These are phyloP conservation scores for Elaeis guineensis DNA, from an alignment of 176 grass and related monocot genomes.

Conservation along the genomic window DNA sequence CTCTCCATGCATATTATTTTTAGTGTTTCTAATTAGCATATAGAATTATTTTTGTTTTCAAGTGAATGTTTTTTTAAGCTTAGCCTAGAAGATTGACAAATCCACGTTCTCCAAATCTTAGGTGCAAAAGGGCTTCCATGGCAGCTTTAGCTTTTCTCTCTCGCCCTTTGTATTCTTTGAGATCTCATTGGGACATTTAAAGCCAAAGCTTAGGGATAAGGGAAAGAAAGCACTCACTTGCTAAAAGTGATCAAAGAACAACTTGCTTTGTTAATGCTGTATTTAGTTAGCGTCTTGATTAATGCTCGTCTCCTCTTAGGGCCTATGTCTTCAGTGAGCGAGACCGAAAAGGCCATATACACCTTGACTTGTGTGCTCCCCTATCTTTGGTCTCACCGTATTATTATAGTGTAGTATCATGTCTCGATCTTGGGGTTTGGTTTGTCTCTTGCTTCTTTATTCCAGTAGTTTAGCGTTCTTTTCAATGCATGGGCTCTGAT, in stretches of 20 bases:
- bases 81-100: background rate
- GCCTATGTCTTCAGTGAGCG: background rate
- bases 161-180: slow-evolving; percentile 10
- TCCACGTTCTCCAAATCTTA: background rate
- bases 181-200: slow-evolving; percentile 12
- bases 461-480: too few species aligned
- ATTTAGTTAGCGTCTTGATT: slow-evolving; percentile 1
- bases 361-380: background rate
- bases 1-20: too few species aligned
- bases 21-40: too few species aligned
- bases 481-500: background rate
- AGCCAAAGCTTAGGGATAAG: background rate
- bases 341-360: background rate
- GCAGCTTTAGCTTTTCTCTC: slow-evolving; percentile 14
- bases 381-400: background rate
- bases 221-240: background rate
- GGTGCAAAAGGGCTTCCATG: background rate
- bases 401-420: background rate
- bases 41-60: too few species aligned
- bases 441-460: background rate
- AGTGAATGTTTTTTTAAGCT: background rate
- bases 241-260: slow-evolving; percentile 9
- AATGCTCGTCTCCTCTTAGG: background rate
- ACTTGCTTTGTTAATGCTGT: background rate
- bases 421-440: background rate